Evolutionary conservation across 1,284 basidiomycete genomes (phyloP).

Genomic region (Leccinum pachyderme): DNA sequence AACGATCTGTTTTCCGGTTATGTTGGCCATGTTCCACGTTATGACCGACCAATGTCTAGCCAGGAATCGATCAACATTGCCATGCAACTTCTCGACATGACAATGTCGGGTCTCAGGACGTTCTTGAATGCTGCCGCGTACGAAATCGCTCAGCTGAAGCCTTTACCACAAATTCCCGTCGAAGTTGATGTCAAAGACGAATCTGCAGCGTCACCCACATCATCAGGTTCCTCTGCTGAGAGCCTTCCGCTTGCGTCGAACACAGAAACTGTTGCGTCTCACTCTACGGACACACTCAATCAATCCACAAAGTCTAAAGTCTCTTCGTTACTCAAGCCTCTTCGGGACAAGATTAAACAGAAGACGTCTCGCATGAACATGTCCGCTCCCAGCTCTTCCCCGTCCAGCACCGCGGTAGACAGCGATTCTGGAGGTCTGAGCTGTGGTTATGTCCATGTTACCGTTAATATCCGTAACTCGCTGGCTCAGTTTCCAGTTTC

Average conservation of each 20-base stretch:
- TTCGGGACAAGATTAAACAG: slow-evolving; percentile 12
- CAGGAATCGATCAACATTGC: slow-evolving; percentile 17
- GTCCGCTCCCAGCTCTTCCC: slow-evolving; percentile 4
- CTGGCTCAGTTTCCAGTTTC: slow-evolving; percentile 31
- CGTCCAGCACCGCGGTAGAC: slow-evolving; percentile 24
- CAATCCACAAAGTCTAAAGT: slow-evolving; percentile 12
- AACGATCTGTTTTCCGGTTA: slow-evolving; percentile 28
- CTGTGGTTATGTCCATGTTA: slow-evolving; percentile 24
- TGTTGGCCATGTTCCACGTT: slow-evolving; percentile 14
- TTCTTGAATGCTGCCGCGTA: slow-evolving; percentile 26
- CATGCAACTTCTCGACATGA: slow-evolving; percentile 27
- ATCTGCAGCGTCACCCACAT: neutral
- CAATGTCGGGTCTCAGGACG: slow-evolving; percentile 27
- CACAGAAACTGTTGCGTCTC: neutral
- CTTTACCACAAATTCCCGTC: slow-evolving; percentile 24
- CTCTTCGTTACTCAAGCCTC: slow-evolving; percentile 18
- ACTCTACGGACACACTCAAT: slow-evolving; percentile 1
- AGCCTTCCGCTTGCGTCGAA: slow-evolving; percentile 1
- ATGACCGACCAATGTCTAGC: slow-evolving; percentile 4
- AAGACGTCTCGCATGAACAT: slow-evolving; percentile 9
- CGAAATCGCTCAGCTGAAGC: slow-evolving; percentile 31
- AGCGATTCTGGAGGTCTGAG: slow-evolving; percentile 15
- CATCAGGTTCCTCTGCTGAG: slow-evolving; percentile 8
- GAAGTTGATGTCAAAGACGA: slow-evolving; percentile 5
- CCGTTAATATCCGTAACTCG: slow-evolving; percentile 28